Evolutionary conservation across 352 stramenopile genomes (phyloP), one percentile per base, ranked within the genome.

Genomic region (Saprolegnia parasitica): DNA sequence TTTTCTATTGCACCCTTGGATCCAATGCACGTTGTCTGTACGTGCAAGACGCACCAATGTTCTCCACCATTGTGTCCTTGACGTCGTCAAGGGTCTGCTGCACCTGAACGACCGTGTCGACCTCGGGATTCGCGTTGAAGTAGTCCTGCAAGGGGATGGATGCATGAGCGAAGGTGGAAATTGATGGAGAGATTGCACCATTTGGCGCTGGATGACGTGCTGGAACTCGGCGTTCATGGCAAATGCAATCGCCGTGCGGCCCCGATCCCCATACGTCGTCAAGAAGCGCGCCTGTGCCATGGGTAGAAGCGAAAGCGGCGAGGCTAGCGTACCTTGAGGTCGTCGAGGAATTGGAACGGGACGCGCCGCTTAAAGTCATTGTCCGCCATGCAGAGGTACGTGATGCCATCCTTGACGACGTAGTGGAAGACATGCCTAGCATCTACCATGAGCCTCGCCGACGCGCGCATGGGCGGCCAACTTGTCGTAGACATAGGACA

Each of bases 401-500:
- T 99, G 70, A 99, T 88, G 18, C 93, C 85, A 67, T 96, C 80
- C 68, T 98, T 88, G 15, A 98, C 91, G 54, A 99, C 80, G 80
- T 99, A 99, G 76, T 99, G 96, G 84, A 98, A 98, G 49, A 93
- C 81, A 68, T 96, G 83, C 54, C 83, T 90, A 71, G 47, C 23
- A 56, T 49, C 35, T 18, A 0, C 16, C 6, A 15, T 58, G 42
- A 24, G 16, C 6, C 11, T 15, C 18, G 10, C 5, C 11, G 56
- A 46, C 35, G 11, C 9, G 26, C 56, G 47, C 65, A 67, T 26
- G 79, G 37, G 2, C 6, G 13, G 77, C 77, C 74, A 86, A 97
- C 74, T 97, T 84, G 83, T 99, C 96, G 76, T 99, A 99, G 39
- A 98, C 90, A 81, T 99, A 99, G 49, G 90, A 98, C 96, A 98